These are phyloP conservation scores for Aspergillus ruber DNA, from an alignment of 2,329 filamentous ascomycete genomes.

Conservation along the genomic window DNA sequence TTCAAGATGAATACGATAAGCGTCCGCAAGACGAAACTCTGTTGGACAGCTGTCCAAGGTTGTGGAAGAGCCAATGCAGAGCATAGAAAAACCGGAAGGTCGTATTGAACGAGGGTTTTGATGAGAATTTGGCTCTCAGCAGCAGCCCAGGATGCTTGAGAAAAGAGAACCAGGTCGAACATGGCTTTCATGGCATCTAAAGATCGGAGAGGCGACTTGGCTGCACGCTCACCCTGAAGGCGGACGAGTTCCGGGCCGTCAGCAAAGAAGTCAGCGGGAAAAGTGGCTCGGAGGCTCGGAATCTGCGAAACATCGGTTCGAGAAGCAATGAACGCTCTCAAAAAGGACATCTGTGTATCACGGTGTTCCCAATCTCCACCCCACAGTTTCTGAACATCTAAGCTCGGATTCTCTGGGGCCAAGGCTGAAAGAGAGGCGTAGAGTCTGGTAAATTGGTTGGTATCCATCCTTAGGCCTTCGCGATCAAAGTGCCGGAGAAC, in stretches of 20 bases:
- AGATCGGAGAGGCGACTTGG: constrained; percentile 82
- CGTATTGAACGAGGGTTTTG: constrained; percentile 53
- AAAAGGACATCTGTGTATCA: constrained; percentile 87
- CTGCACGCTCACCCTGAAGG: constrained; percentile 58
- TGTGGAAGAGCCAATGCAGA: constrained; percentile 44
- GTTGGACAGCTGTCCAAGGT: constrained; percentile 44
- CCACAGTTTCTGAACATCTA: constrained; percentile 87
- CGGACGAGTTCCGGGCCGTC: constrained; percentile 55
- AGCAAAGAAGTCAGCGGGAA: constrained; percentile 59
- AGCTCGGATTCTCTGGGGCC: constrained; percentile 54
- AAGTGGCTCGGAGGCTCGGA: constrained; percentile 71
- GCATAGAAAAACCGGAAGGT: constrained; percentile 45
- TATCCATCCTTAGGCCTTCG: constrained; percentile 66
- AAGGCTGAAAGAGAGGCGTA: constrained; percentile 73
- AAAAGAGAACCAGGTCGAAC: constrained; percentile 56
- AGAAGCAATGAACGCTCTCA: constrained; percentile 76
- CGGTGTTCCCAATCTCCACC: constrained; percentile 80
- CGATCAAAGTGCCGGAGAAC: constrained; percentile 77
- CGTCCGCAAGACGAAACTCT: constrained; percentile 43
- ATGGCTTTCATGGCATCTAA: constrained; percentile 69
- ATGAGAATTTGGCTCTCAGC: constrained; percentile 54
- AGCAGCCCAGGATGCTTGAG: constrained; percentile 50
- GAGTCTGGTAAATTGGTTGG: constrained; percentile 71
- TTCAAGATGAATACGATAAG: constrained; percentile 81
- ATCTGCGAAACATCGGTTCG: constrained; percentile 77